These are phyloP conservation scores for Alternaria hordeiaustralica DNA, from an alignment of 2,329 filamentous ascomycete species.

Conservation along the genomic window DNA sequence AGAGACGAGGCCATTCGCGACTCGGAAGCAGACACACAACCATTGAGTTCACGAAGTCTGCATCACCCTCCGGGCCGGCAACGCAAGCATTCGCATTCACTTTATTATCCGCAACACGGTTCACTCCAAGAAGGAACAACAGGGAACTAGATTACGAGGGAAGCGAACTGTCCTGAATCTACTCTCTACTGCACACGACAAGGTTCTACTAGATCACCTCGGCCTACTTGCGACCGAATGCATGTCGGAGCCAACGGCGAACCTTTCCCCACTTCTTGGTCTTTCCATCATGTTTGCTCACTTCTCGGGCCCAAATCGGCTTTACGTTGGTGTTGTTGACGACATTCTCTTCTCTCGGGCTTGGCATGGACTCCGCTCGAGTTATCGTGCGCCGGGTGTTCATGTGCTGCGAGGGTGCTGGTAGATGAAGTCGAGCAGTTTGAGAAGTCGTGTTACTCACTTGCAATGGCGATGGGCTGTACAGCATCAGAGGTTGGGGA, in stretches of 20 bases:
- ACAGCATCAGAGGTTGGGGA: neutral
- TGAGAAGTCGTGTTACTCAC: neutral
- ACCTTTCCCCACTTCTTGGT: neutral
- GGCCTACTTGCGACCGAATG: neutral
- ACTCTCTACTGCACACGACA: neutral
- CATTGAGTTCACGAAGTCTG: neutral
- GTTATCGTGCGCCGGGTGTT: neutral
- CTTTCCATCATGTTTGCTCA: neutral
- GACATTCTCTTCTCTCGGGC: accelerated
- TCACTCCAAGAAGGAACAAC: neutral
- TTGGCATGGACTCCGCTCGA: neutral
- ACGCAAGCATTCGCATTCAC: neutral
- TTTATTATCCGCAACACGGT: neutral
- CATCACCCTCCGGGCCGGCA: neutral
- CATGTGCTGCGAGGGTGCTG: neutral
- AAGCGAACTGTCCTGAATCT: neutral
- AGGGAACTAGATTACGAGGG: neutral
- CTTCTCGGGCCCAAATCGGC: neutral
- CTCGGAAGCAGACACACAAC: neutral
- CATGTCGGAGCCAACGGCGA: neutral
- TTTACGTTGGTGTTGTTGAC: neutral
- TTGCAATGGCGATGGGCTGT: neutral
- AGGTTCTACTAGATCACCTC: neutral
- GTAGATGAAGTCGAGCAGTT: neutral
- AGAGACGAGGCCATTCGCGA: neutral